A percentile compares a stretch with the other conserved stretches of the same genome.
These are phyloP conservation scores for Colletotrichum salicis DNA, from an alignment of 2,329 filamentous ascomycete species.

Conservation along the genomic window DNA sequence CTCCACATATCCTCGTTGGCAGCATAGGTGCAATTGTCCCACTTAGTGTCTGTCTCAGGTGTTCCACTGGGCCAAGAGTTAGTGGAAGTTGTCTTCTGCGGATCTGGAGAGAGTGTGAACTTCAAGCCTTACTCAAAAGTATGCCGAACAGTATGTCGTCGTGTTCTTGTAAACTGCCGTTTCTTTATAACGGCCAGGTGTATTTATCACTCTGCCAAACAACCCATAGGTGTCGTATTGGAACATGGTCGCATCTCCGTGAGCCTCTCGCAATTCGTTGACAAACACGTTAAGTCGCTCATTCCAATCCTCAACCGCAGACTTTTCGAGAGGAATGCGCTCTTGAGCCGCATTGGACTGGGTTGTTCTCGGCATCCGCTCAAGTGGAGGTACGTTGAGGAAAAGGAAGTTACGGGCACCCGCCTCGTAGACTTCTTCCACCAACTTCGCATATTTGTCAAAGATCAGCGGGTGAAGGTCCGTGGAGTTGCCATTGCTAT, in stretches of 20 bases:
- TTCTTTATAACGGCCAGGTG: not conserved
- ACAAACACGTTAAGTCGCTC: not conserved
- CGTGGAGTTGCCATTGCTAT: not conserved
- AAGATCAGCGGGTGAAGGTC: not conserved
- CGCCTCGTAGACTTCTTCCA: conserved; percentile 56
- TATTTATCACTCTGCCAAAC: conserved; percentile 5
- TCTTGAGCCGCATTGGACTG: not conserved
- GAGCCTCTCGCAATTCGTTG: not conserved
- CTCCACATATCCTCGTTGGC: not conserved
- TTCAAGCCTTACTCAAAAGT: not conserved
- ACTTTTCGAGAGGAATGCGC: not conserved
- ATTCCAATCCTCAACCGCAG: conserved; percentile 18
- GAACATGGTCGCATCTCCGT: not conserved
- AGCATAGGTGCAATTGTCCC: conserved; percentile 2
- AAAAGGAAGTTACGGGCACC: conserved; percentile 64
- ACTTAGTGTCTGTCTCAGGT: not conserved
- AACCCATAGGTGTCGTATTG: conserved; percentile 9
- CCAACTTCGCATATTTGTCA: not conserved
- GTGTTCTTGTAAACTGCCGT: conserved; percentile 4
- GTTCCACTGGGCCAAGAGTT: not conserved
- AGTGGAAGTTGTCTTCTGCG: not conserved
- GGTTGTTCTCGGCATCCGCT: conserved; percentile 35
- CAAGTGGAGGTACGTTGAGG: conserved; percentile 61
- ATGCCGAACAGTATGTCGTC: not conserved
- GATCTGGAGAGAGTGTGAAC: no score